A percentile compares a stretch with the other conserved stretches of the same genome.
These are phyloP conservation scores for Hortaea werneckii DNA, from an alignment of 2,329 filamentous ascomycete species.

Conservation along the genomic window DNA sequence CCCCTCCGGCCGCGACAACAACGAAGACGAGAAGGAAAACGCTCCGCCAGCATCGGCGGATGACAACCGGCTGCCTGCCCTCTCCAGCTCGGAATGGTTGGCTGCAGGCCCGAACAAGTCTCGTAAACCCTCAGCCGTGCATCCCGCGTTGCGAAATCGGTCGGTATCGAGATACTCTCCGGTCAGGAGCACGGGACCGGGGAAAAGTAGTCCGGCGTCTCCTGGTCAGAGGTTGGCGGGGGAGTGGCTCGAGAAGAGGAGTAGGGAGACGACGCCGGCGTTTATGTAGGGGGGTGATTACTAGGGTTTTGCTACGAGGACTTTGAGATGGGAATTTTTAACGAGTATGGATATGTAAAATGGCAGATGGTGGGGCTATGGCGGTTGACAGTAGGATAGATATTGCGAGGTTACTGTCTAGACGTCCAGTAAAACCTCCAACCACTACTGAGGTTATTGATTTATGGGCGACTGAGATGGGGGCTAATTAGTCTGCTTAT, in stretches of 20 bases:
- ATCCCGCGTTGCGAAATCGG: constrained; percentile 7
- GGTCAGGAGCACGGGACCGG: constrained; percentile 1
- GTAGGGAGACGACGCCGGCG: constrained; percentile 10
- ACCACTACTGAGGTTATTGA: not conserved
- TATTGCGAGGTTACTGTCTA: not conserved
- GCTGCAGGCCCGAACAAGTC: constrained; percentile 11
- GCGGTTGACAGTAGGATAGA: not conserved
- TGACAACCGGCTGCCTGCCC: constrained; percentile 9
- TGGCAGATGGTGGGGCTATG: not conserved
- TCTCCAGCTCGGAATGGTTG: constrained; percentile 24
- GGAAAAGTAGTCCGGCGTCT: constrained; percentile 8
- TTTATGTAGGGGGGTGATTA: constrained; percentile 14
- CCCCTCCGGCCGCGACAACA: not conserved
- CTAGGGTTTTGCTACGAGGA: not conserved
- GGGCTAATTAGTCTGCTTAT: not conserved
- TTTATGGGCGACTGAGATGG: not conserved
- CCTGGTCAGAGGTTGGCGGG: constrained; percentile 21
- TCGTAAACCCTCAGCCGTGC: constrained; percentile 1
- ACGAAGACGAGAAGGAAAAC: constrained; percentile 10
- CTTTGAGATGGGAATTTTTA: not conserved
- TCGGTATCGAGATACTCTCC: constrained; percentile 3
- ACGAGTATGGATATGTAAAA: not conserved
- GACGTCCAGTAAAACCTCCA: not conserved
- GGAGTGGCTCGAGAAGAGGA: constrained; percentile 19
- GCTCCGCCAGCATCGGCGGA: constrained; percentile 5